These are phyloP conservation scores for Vaccinium myrtillus DNA, from an alignment of 148 eudicot genomes.

Conservation along the genomic window DNA sequence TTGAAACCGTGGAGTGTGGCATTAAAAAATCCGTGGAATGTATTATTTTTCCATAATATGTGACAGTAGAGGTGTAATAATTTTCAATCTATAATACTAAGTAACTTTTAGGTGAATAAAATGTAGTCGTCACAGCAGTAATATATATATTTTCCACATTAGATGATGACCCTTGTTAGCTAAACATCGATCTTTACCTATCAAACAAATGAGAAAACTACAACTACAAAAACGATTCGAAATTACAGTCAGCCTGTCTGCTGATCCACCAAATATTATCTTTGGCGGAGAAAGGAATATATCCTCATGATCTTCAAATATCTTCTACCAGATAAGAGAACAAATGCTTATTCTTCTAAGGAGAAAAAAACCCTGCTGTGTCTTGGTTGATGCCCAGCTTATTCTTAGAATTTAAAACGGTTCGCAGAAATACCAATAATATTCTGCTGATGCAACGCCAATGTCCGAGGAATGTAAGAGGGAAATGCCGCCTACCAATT, in stretches of 20 bases:
- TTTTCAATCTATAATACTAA: background rate
- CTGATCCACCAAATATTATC: background rate
- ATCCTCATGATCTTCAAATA: background rate
- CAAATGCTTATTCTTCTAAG: background rate
- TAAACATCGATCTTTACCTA: background rate
- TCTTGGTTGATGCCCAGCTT: background rate
- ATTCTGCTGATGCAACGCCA: background rate
- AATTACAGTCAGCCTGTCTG: background rate
- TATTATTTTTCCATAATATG: background rate
- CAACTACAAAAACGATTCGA: background rate
- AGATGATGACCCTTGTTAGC: background rate
- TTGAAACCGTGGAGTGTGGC: too few species aligned
- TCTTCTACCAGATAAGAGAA: background rate
- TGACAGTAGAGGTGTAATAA: background rate
- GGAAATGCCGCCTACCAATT: background rate
- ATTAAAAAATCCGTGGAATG: background rate
- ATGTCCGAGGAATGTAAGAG: background rate
- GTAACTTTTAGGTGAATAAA: background rate
- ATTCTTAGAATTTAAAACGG: constrained; percentile 5
- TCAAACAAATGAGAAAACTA: background rate
- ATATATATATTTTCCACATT: background rate
- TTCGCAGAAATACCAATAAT: background rate
- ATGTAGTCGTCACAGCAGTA: background rate
- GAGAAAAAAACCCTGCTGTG: background rate
- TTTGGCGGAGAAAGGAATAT: constrained; percentile 6